Percentiles rank a stretch among this genome's conserved stretches.
These are phyloP conservation scores for Physaria fendleri DNA, from an alignment of 345 rosid species.

Conservation along the genomic window DNA sequence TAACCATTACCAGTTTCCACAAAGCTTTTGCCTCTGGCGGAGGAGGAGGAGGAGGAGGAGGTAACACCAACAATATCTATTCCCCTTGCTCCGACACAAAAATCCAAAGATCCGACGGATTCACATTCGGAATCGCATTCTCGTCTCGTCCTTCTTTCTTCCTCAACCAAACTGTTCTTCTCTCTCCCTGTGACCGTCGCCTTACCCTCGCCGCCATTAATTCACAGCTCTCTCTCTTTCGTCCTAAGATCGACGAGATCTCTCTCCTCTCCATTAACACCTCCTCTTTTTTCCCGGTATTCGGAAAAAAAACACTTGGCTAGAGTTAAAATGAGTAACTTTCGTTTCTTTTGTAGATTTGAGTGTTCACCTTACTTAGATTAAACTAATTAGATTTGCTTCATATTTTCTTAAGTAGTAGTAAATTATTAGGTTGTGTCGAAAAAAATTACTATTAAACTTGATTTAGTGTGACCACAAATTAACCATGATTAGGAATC, in stretches of 20 bases:
- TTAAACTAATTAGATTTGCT: neutral
- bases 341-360: too few relatives aligned
- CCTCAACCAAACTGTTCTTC: constrained; percentile 38
- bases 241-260: constrained; percentile 90
- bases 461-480: neutral
- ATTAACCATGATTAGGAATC: neutral
- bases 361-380: neutral
- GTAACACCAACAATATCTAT: constrained; percentile 41
- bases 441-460: neutral
- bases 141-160: constrained; percentile 49
- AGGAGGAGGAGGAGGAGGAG: constrained; percentile 1
- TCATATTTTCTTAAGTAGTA: neutral
- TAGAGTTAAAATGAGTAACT: too few relatives aligned
- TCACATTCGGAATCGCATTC: constrained; percentile 74
- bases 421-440: neutral
- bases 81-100: constrained; percentile 69
- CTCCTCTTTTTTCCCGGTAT: constrained; percentile 51
- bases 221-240: constrained; percentile 65
- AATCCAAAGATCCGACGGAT: constrained; percentile 67
- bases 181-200: constrained; percentile 78
- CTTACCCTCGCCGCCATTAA: constrained; percentile 47
- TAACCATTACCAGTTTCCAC: neutral
- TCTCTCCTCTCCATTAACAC: constrained; percentile 89
- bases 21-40: neutral
- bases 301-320: too few relatives aligned